A percentile compares a stretch with the other conserved stretches of the same genome.
Conservation (phyloP, 768 basidiomycete genomes). For the Pisolithus tinctorius region DNA sequence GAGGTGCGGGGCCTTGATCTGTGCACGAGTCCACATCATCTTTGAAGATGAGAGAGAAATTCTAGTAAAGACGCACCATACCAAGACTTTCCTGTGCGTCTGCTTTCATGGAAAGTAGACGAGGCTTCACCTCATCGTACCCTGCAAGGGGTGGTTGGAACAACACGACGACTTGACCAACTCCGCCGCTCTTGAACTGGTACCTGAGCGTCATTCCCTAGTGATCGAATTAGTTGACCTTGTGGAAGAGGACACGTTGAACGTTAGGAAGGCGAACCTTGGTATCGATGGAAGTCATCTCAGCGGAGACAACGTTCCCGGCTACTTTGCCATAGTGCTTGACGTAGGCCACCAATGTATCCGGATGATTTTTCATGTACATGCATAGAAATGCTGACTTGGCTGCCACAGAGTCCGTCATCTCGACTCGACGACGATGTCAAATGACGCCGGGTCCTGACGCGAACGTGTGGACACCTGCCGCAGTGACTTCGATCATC, state of each 20-base stretch:
- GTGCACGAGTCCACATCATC: not conserved
- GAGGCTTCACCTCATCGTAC: constrained; percentile 79
- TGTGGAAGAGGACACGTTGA: not conserved
- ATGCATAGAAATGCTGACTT: constrained; percentile 71
- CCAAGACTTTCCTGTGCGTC: constrained; percentile 75
- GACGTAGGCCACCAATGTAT: constrained; percentile 79
- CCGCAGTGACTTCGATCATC: too few relatives aligned
- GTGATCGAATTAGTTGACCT: not conserved
- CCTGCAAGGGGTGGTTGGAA: constrained; percentile 68
- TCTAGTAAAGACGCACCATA: constrained; percentile 46
- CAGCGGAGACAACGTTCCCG: constrained; percentile 47
- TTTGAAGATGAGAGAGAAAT: not conserved
- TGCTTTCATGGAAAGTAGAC: constrained; percentile 73
- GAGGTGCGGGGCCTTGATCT: constrained; percentile 63
- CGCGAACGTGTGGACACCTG: too few relatives aligned
- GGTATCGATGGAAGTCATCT: constrained; percentile 64
- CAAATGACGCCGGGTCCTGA: too few relatives aligned
- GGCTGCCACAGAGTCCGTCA: constrained; percentile 65
- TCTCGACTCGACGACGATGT: not conserved
- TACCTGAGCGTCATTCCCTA: constrained; percentile 71
- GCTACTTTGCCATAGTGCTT: constrained; percentile 68
- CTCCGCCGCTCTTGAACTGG: constrained; percentile 41
- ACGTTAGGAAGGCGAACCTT: constrained; percentile 36
- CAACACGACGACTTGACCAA: constrained; percentile 42
- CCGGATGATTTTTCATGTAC: constrained; percentile 83